Base-by-base conservation (phyloP, 805 yeast genomes). In the Kuraishia molischiana region DNA sequence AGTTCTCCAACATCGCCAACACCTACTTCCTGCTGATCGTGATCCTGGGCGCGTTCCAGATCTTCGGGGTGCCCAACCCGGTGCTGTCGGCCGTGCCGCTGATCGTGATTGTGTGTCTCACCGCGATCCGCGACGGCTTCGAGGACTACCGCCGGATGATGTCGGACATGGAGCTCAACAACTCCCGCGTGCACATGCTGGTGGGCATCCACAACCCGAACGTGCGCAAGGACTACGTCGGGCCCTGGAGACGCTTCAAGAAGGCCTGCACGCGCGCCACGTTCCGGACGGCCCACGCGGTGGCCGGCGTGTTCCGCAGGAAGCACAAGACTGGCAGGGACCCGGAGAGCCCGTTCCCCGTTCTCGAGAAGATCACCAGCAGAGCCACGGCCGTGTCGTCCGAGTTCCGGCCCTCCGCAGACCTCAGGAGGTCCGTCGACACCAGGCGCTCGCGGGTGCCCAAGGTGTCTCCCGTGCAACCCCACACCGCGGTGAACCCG, bases 71-170 rank as follows among this genome's bases (percentile, higher is more conserved):
- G 17, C 67, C 73, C 24, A 66, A 66, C 41, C 87, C 92, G 1
- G 90, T 77, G 2, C 62, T 83, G 50, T 80, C 83, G 17, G 84
- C 87, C 2, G 89, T 82, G 24, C 94, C 94, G 3, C 71, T 83
- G 52, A 79, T 82, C 54, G 89, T 83, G 39, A 82, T 83, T 62
- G 87, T 83, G 15, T 64, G 67, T 38, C 62, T 83, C 44, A 83
- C 92, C 2, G 89, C 86, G 4, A 52, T 78, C 44, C 79, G 81
- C 50, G 92, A 84, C 58, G 89, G 81, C 0, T 64, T 83, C 46
- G 94, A 83, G 58, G 94, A 83, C 55, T 79, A 73, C 45, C 66
- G 83, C 41, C 68, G 94, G 48, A 71, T 73, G 2, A 48, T 65
- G 2, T 72, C 77, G 29, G 94, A 83, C 55, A 60, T 66, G 38